Conservation (phyloP, 805 yeast genomes). For the Candida manassasensis region DNA sequence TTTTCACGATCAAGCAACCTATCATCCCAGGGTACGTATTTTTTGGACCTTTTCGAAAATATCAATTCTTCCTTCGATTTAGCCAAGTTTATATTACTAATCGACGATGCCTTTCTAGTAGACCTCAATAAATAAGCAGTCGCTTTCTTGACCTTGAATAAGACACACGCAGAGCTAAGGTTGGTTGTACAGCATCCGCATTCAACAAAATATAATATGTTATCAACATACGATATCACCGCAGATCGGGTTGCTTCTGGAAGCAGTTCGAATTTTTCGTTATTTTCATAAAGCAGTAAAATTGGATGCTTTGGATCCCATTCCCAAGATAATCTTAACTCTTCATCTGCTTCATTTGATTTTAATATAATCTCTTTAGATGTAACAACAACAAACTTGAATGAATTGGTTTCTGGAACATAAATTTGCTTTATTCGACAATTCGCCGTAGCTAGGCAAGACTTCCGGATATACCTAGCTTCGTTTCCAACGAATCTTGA, state of each 20-base stretch:
- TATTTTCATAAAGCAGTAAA: slow-evolving; percentile 33
- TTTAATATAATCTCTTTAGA: slow-evolving; percentile 43
- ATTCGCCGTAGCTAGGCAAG: slow-evolving; percentile 64
- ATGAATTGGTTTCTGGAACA: slow-evolving; percentile 33
- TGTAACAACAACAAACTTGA: slow-evolving; percentile 55
- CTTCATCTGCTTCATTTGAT: slow-evolving; percentile 49
- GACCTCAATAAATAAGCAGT: slow-evolving; percentile 57
- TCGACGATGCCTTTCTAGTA: slow-evolving; percentile 46
- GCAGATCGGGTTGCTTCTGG: slow-evolving; percentile 49
- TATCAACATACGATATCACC: slow-evolving; percentile 58
- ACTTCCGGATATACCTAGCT: slow-evolving; percentile 67
- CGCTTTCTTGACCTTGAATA: slow-evolving; percentile 58
- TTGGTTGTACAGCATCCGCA: slow-evolving; percentile 54
- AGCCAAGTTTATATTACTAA: slow-evolving; percentile 29
- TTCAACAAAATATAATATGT: slow-evolving; percentile 55
- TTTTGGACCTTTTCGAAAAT: slow-evolving; percentile 22
- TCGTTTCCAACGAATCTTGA: slow-evolving; percentile 76
- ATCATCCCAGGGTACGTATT: slow-evolving; percentile 35
- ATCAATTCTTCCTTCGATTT: slow-evolving; percentile 38
- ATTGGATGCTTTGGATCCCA: slow-evolving; percentile 85
- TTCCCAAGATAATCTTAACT: slow-evolving; percentile 78
- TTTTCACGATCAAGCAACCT: slow-evolving; percentile 28
- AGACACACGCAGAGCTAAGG: slow-evolving; percentile 43
- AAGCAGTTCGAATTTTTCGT: slow-evolving; percentile 48
- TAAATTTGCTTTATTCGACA: slow-evolving; percentile 54